Conservation (phyloP, 2,329 filamentous ascomycete genomes). For the Coniochaeta pulveracea region DNA sequence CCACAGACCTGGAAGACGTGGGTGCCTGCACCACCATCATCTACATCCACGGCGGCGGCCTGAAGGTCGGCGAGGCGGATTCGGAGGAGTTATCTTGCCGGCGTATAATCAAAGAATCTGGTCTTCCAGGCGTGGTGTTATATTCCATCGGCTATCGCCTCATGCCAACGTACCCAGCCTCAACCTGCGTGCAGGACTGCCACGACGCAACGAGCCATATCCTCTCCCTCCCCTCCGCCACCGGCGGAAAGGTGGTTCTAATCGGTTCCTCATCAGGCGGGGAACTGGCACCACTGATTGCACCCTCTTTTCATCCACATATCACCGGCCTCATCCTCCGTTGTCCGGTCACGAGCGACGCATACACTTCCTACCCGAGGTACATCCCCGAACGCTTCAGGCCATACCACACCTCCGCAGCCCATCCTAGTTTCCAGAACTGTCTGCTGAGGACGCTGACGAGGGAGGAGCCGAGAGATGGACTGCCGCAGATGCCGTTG, state of each 20-base stretch:
- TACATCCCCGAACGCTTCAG: slow-evolving; percentile 25
- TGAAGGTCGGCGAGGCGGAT: slow-evolving; percentile 34
- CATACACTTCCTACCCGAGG: slow-evolving; percentile 19
- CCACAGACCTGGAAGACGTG: not conserved
- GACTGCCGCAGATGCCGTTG: slow-evolving; percentile 27
- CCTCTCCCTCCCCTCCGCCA: not conserved
- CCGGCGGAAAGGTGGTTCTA: slow-evolving; percentile 18
- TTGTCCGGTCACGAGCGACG: slow-evolving; percentile 35
- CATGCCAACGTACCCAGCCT: slow-evolving; percentile 25
- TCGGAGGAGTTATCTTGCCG: slow-evolving; percentile 37
- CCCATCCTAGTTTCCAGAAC: slow-evolving; percentile 23
- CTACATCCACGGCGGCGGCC: slow-evolving; percentile 37
- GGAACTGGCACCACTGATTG: slow-evolving; percentile 31
- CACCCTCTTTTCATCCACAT: not conserved
- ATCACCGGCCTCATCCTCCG: slow-evolving; percentile 29
- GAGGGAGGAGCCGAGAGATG: slow-evolving; percentile 24
- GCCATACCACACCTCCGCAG: slow-evolving; percentile 26
- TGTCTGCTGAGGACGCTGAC: slow-evolving; percentile 20
- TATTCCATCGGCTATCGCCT: slow-evolving; percentile 36
- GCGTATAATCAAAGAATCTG: slow-evolving; percentile 21
- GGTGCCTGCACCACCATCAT: slow-evolving; percentile 16
- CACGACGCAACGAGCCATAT: slow-evolving; percentile 22
- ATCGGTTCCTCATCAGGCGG: slow-evolving; percentile 36
- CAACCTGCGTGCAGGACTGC: slow-evolving; percentile 29
- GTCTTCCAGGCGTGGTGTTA: slow-evolving; percentile 17